phyloP scores from a whole-genome alignment of 2,329 filamentous ascomycete species.

The Penicillium sp. region DNA sequence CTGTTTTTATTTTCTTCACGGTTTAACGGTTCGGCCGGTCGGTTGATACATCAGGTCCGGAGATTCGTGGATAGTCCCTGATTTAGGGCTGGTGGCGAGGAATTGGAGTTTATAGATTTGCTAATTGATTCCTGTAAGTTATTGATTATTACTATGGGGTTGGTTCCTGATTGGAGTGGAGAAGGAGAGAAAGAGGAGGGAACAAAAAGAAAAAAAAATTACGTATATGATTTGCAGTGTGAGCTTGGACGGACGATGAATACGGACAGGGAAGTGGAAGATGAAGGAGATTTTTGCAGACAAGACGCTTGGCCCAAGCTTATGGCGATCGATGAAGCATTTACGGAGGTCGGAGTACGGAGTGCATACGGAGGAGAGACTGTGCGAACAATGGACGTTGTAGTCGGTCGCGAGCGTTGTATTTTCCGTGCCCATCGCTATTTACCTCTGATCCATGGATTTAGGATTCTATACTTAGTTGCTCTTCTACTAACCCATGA shows the following conservation, averaged over 20 bases:
- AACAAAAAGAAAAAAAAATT: too few relatives aligned
- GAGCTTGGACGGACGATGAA: neutral
- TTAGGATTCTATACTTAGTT: neutral
- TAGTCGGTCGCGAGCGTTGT: neutral
- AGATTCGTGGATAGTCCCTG: slow-evolving; percentile 1
- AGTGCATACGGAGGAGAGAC: neutral
- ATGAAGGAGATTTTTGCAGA: slow-evolving; percentile 2
- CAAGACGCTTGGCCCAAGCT: neutral
- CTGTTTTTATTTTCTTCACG: slow-evolving; percentile 7
- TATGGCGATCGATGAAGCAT: neutral
- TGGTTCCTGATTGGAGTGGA: neutral
- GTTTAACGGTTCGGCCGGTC: slow-evolving; percentile 10
- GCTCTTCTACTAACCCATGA: neutral
- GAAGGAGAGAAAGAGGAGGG: neutral
- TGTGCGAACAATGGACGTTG: neutral
- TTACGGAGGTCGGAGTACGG: neutral
- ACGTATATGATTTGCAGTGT: too few relatives aligned
- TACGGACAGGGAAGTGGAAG: neutral
- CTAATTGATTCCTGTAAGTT: neutral
- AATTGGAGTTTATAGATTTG: neutral
- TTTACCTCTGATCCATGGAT: neutral
- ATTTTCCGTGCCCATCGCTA: neutral
- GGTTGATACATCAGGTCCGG: slow-evolving; percentile 19
- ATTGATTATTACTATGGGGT: neutral
- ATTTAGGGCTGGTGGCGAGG: neutral